Evolutionary conservation across 352 stramenopile species (phyloP).

Genomic region (Paralagenidium karlingii): DNA sequence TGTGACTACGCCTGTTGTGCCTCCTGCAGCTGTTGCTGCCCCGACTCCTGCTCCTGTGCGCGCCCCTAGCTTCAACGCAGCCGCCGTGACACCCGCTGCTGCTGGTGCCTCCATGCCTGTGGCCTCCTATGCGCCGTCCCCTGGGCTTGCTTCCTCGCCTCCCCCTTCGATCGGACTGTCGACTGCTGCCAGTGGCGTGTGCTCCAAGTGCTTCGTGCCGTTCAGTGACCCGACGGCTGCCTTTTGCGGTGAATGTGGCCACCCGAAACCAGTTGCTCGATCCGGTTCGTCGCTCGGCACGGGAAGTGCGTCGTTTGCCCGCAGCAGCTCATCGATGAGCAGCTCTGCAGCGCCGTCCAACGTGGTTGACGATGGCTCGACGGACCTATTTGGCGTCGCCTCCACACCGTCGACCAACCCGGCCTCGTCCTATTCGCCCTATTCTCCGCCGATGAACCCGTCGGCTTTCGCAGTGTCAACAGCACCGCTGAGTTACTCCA

Average conservation of each 20-base stretch:
- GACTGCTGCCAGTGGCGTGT: conserved; percentile 9
- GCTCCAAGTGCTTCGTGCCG: conserved; percentile 28
- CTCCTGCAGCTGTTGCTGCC: not conserved
- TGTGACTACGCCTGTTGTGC: not conserved
- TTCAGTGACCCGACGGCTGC: conserved; percentile 36
- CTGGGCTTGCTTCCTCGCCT: conserved; percentile 1
- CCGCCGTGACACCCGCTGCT: conserved; percentile 7
- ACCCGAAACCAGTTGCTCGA: conserved; percentile 20
- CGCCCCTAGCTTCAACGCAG: conserved; percentile 3
- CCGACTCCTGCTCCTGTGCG: conserved; percentile 1
- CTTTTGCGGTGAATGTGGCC: conserved; percentile 70
- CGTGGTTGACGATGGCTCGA: conserved; percentile 24
- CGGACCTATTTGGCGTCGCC: conserved; percentile 40
- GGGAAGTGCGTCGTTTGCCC: too few relatives aligned
- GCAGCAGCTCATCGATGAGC: too few relatives aligned
- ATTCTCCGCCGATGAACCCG: too few relatives aligned
- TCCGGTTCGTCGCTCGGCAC: too few relatives aligned
- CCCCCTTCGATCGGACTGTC: not conserved
- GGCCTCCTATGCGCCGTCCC: conserved; percentile 3
- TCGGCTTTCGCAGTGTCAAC: too few relatives aligned
- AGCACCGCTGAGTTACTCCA: too few relatives aligned
- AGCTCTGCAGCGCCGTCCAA: conserved; percentile 1
- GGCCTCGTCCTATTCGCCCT: too few relatives aligned
- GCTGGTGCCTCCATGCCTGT: conserved; percentile 1
- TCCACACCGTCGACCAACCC: conserved; percentile 21